Evolutionary conservation across 192 early-diverging fungal genomes (phyloP), one percentile per base, ranked within the genome.

Genomic region (Linnemannia hyalina): DNA sequence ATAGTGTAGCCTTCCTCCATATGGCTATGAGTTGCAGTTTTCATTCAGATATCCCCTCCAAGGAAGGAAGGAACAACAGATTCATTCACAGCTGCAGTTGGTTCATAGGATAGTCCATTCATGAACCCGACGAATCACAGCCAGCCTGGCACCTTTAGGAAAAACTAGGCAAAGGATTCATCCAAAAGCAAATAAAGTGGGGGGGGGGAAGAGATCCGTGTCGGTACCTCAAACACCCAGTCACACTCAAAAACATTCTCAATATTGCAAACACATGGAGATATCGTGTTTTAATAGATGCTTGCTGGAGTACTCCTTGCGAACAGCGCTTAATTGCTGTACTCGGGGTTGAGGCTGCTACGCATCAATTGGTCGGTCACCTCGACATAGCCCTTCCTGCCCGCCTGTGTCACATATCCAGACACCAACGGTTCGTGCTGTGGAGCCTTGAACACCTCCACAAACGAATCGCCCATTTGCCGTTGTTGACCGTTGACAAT

Each of bases 401-500:
- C 84, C 6, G 84, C 84, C 65, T 86, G 84, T 26, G 78, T 86
- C 42, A 86, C 84, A 74, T 81, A 86, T 42, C 84, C 80, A 42
- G 84, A 86, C 3, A 86, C 79, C 36, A 86, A 47, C 15, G 83
- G 83, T 13, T 73, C 78, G 22, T 41, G 41, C 29, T 49, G 36
- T 3, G 68, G 55, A 23, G 20, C 40, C 72, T 76, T 79, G 46
- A 86, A 26, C 0, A 86, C 84, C 72, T 86, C 84, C 40, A 86
- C 84, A 76, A 86, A 86, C 63, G 84, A 86, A 46, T 81, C 84
- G 26, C 84, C 84, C 79, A 86, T 80, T 6, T 38, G 69, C 26
- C 22, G 71, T 16, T 23, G 55, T 52, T 22, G 73, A 54, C 3
- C 29, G 36, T 69, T 41, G 23, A 49, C 68, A 65, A 70, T n/a